Conservation (phyloP, 1,284 basidiomycete genomes). For the Coniferiporia weirii region DNA sequence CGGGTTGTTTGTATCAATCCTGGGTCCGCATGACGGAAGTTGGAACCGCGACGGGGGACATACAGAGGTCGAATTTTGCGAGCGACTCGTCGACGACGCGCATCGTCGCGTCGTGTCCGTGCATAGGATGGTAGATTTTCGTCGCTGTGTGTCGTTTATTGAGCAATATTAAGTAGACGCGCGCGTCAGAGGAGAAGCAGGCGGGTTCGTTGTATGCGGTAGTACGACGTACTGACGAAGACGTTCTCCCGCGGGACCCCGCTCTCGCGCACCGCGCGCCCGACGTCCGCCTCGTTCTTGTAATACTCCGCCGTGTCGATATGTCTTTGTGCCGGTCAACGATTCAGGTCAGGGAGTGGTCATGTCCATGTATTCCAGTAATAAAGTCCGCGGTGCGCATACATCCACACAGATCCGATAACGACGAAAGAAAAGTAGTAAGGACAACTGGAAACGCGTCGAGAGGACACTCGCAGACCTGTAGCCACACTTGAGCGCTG, state of each 20-base stretch:
- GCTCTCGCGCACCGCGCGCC: slow-evolving; percentile 37
- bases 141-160: slow-evolving; percentile 30
- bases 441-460: too few relatives aligned
- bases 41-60: not conserved
- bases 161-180: too few relatives aligned
- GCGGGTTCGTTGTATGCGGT: too few relatives aligned
- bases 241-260: slow-evolving; percentile 38
- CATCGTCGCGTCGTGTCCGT: slow-evolving; percentile 35
- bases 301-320: slow-evolving; percentile 45
- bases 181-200: too few relatives aligned
- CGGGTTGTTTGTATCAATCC: too few relatives aligned
- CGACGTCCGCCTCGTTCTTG: slow-evolving; percentile 51
- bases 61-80: slow-evolving; percentile 35
- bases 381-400: too few relatives aligned
- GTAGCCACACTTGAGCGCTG: slow-evolving; percentile 43
- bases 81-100: slow-evolving; percentile 37
- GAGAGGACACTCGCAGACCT: slow-evolving; percentile 24
- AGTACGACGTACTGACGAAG: slow-evolving; percentile 39
- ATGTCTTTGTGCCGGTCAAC: slow-evolving; percentile 23
- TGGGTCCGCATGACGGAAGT: not conserved
- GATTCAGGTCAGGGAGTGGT: too few relatives aligned
- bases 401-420: not conserved
- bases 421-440: not conserved
- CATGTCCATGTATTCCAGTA: too few relatives aligned
- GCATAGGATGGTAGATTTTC: slow-evolving; percentile 38